Percentiles rank a stretch among this genome's conserved stretches.
Evolutionary conservation across 192 early-diverging fungal species (phyloP).

Genomic region (Allomyces arbusculus): DNA sequence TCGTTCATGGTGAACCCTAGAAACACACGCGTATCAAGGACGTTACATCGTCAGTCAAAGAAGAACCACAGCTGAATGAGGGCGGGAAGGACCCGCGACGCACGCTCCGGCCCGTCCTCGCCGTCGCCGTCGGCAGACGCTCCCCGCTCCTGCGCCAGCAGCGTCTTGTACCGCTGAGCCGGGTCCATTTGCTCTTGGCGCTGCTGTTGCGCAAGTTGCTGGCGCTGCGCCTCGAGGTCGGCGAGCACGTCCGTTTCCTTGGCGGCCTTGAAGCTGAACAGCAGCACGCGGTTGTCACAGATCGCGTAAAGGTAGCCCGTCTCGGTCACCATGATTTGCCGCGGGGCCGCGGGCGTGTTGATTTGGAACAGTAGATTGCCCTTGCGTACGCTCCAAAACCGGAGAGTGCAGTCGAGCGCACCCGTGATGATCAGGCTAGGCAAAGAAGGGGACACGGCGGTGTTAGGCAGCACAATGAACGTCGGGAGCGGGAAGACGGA

Average conservation of each 20-base stretch:
- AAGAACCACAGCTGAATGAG: too few species aligned
- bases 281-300: slow-evolving; percentile 26
- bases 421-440: slow-evolving; percentile 26
- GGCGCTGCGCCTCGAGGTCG: neutral
- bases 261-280: slow-evolving; percentile 1
- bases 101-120: neutral
- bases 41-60: too few species aligned
- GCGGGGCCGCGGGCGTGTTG: slow-evolving; percentile 25
- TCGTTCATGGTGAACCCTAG: neutral
- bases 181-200: neutral
- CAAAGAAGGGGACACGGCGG: neutral
- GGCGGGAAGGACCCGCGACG: neutral
- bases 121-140: neutral
- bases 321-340: slow-evolving; percentile 11
- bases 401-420: slow-evolving; percentile 30
- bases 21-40: neutral
- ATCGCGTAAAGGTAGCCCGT: slow-evolving; percentile 14
- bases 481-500: too few species aligned
- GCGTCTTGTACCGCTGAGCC: neutral
- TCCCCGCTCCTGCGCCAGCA: neutral
- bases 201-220: too few species aligned
- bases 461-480: too few species aligned
- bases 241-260: neutral
- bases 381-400: slow-evolving; percentile 29
- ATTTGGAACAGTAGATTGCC: slow-evolving; percentile 41